Percentiles rank a stretch among this genome's conserved stretches.
These are phyloP conservation scores for Pythium plurisporium DNA, from an alignment of 352 stramenopile genomes.

Conservation along the genomic window DNA sequence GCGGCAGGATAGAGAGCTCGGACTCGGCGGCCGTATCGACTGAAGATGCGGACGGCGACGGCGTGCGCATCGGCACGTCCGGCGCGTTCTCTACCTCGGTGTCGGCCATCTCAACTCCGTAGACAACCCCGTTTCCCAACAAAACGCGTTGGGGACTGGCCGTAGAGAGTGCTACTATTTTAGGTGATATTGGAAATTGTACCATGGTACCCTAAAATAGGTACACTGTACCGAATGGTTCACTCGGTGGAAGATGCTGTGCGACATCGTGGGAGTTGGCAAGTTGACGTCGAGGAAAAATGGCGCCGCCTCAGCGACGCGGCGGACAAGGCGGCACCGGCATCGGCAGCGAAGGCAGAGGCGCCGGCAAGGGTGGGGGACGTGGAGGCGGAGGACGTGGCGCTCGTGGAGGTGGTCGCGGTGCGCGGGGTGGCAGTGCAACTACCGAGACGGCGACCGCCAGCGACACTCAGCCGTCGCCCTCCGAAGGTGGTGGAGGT, in stretches of 20 bases:
- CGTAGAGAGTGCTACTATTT: not conserved
- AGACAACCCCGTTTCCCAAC: not conserved
- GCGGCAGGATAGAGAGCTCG: conserved; percentile 32
- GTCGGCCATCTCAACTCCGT: conserved; percentile 8
- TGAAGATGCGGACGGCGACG: not conserved
- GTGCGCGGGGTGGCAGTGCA: not conserved
- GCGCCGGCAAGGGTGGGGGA: conserved; percentile 5
- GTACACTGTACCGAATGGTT: conserved; percentile 3
- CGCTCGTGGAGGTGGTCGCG: not conserved
- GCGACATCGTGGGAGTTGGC: not conserved
- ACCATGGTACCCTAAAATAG: not conserved
- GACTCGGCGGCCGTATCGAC: not conserved
- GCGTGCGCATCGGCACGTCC: conserved; percentile 1
- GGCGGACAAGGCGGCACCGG: conserved; percentile 6
- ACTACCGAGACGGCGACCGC: not conserved
- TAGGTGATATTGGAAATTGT: no score
- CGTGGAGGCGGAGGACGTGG: conserved; percentile 8
- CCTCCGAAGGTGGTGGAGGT: not conserved
- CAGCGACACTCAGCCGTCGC: not conserved
- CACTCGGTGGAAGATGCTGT: conserved; percentile 8
- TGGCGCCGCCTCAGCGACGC: conserved; percentile 16
- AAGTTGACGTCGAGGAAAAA: conserved; percentile 15
- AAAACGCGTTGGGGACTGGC: not conserved
- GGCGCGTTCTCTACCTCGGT: not conserved
- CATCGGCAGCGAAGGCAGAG: not conserved